Conservation (phyloP, 1,139 yeast genomes). For the Yamadazyma conglobata region DNA sequence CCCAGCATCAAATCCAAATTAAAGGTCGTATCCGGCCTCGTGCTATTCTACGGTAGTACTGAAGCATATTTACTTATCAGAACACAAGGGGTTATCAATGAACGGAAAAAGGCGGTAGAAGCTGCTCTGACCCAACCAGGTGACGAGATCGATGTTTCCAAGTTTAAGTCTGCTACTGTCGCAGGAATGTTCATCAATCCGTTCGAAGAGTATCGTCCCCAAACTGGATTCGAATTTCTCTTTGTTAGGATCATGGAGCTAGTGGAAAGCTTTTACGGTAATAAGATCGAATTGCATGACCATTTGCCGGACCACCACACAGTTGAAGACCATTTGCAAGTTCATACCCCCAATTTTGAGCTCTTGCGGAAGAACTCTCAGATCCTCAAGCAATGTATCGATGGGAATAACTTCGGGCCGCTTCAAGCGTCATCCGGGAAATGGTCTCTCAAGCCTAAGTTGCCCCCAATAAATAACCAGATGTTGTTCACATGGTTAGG, state of each 20-base stretch:
- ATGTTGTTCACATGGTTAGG: slow-evolving; percentile 87
- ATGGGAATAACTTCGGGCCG: slow-evolving; percentile 18
- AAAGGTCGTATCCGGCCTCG: slow-evolving; percentile 46
- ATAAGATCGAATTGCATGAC: slow-evolving; percentile 46
- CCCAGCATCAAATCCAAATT: too few species aligned
- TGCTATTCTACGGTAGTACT: slow-evolving; percentile 64
- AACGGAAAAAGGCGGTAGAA: slow-evolving; percentile 40
- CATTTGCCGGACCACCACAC: slow-evolving; percentile 45
- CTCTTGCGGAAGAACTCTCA: slow-evolving; percentile 31
- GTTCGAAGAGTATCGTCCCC: slow-evolving; percentile 85
- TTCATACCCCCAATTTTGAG: slow-evolving; percentile 55
- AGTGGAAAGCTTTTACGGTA: slow-evolving; percentile 64
- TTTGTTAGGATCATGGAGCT: slow-evolving; percentile 68
- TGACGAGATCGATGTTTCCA: slow-evolving; percentile 22
- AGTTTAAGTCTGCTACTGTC: slow-evolving; percentile 52
- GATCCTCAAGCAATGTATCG: slow-evolving; percentile 28
- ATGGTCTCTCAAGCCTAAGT: slow-evolving; percentile 4
- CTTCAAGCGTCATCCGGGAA: slow-evolving; percentile 11
- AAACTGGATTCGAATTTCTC: slow-evolving; percentile 82
- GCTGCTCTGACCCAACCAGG: slow-evolving; percentile 5
- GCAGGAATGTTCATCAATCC: slow-evolving; percentile 88
- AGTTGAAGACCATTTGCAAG: slow-evolving; percentile 55
- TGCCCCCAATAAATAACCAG: slow-evolving; percentile 39
- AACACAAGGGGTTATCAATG: slow-evolving; percentile 55
- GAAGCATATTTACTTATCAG: slow-evolving; percentile 58